These are phyloP conservation scores for Phytophthora cajani DNA, from an alignment of 352 stramenopile genomes.

Conservation along the genomic window DNA sequence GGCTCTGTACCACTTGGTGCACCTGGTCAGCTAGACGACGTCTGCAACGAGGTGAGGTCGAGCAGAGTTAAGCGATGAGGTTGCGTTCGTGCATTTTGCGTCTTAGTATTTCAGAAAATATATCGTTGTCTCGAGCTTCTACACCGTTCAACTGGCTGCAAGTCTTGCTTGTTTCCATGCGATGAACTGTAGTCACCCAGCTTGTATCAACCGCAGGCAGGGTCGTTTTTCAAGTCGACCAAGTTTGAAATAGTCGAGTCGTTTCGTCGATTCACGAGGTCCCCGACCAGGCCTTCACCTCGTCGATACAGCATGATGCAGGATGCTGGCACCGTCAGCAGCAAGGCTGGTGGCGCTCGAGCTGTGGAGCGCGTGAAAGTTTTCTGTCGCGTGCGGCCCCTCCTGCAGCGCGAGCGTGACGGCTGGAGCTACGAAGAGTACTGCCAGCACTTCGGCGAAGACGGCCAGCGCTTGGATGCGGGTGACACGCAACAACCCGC, in stretches of 20 bases:
- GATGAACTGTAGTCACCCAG: too few species aligned
- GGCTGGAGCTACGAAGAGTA: conserved; percentile 73
- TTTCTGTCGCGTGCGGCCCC: conserved; percentile 67
- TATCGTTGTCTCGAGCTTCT: too few species aligned
- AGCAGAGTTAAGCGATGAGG: too few species aligned
- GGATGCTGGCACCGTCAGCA: conserved; percentile 13
- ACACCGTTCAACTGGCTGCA: too few species aligned
- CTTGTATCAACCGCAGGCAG: background rate
- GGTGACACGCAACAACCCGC: conserved; percentile 22
- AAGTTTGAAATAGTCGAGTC: conserved; percentile 31
- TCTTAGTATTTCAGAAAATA: too few species aligned
- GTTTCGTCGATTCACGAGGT: conserved; percentile 16
- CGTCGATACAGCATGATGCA: conserved; percentile 10
- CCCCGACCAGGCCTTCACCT: background rate
- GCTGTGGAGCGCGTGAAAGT: conserved; percentile 68
- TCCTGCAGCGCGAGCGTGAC: conserved; percentile 65
- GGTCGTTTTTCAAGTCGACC: conserved; percentile 9
- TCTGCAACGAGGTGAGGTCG: too few species aligned
- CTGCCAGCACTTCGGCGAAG: conserved; percentile 40
- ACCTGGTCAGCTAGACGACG: too few species aligned
- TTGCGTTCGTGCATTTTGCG: too few species aligned
- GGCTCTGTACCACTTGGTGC: too few species aligned
- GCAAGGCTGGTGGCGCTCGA: conserved; percentile 24
- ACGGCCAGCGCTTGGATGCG: conserved; percentile 23
- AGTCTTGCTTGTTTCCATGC: too few species aligned